Evolutionary conservation across 2,329 filamentous ascomycete genomes (phyloP).

Genomic region (Sclerotinia nivalis): DNA sequence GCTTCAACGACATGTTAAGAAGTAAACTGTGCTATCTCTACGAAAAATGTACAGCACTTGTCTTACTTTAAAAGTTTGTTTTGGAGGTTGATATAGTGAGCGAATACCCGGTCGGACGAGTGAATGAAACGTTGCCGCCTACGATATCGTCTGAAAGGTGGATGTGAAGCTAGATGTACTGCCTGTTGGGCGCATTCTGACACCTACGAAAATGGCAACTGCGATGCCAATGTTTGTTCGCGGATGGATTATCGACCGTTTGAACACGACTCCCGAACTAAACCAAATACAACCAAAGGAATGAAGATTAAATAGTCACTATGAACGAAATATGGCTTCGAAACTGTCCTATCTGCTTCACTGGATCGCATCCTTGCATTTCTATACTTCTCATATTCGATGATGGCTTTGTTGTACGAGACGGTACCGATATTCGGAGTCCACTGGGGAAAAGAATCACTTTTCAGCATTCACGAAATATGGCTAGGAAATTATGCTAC

Average conservation of each 20-base stretch:
- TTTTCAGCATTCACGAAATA: background rate
- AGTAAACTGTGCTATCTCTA: slow-evolving; percentile 27
- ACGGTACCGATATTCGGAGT: background rate
- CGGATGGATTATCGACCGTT: background rate
- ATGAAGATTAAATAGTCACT: background rate
- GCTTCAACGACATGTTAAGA: slow-evolving; percentile 39
- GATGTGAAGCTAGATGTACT: background rate
- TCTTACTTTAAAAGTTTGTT: background rate
- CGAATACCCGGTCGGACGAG: slow-evolving; percentile 36
- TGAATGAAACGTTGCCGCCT: background rate
- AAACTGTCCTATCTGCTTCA: background rate
- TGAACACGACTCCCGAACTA: background rate
- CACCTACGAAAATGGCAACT: slow-evolving; percentile 2
- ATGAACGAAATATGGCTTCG: background rate
- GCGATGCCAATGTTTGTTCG: background rate
- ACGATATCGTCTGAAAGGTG: background rate
- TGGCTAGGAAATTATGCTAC: background rate
- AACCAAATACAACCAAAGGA: background rate
- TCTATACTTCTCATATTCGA: background rate
- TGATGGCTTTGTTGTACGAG: background rate
- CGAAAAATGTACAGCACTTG: slow-evolving; percentile 24
- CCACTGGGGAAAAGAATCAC: background rate
- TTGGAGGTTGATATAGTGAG: slow-evolving; percentile 19
- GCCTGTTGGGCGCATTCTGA: slow-evolving; percentile 2
- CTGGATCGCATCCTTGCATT: background rate